Percentiles rank a stretch among this genome's conserved stretches.
Conservation (phyloP, 176 grass and related monocot species). For the Pharus latifolius region DNA sequence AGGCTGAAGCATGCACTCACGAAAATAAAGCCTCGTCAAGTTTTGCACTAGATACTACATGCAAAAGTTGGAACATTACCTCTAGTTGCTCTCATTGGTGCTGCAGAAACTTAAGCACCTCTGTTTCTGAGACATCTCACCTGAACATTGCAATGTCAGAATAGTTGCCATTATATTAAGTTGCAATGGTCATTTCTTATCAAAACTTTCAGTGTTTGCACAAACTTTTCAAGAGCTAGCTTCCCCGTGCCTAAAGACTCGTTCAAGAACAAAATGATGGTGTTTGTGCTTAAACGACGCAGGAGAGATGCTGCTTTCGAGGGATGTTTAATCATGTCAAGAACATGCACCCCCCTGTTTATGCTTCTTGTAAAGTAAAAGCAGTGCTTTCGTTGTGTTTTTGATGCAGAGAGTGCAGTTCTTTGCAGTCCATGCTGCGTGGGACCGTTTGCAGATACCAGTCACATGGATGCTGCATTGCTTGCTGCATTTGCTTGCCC, state of each 20-base stretch:
- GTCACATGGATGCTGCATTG: not conserved
- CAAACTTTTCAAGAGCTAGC: not conserved
- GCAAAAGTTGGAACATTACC: not conserved
- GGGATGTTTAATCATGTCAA: constrained; percentile 13
- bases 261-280: constrained; percentile 39
- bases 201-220: not conserved
- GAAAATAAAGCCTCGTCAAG: not conserved
- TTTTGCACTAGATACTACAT: not conserved
- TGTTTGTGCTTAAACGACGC: not conserved
- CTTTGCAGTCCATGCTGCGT: not conserved
- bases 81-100: not conserved
- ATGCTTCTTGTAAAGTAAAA: not conserved
- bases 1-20: not conserved
- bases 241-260: not conserved
- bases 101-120: constrained; percentile 14
- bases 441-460: not conserved
- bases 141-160: constrained; percentile 1
- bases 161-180: not conserved
- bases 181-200: not conserved
- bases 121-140: not conserved
- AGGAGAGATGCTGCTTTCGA: constrained; percentile 14
- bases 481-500: not conserved
- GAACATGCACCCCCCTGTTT: not conserved
- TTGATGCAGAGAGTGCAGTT: not conserved
- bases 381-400: no score